A percentile compares a stretch with the other conserved stretches of the same genome.
Conservation (phyloP, 768 basidiomycete species). For the Sporobolomyces phaffii region DNA sequence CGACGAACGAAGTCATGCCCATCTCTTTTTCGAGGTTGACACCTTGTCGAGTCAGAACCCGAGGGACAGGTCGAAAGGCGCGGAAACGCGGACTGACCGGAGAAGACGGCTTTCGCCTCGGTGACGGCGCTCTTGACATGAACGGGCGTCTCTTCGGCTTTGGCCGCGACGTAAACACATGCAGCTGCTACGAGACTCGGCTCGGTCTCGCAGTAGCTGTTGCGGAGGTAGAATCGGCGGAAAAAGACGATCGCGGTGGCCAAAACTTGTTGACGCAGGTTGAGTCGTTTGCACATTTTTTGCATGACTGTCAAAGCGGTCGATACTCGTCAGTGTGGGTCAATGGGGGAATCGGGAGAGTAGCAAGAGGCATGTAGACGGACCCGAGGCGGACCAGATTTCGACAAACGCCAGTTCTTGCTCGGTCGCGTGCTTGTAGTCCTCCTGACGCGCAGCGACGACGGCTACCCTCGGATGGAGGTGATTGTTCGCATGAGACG, state of each 20-base stretch:
- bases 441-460: constrained; percentile 65
- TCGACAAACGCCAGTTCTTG: constrained; percentile 74
- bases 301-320: constrained; percentile 59
- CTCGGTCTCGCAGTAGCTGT: constrained; percentile 86
- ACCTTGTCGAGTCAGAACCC: too few species aligned
- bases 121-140: constrained; percentile 87
- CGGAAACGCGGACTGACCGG: constrained; percentile 52
- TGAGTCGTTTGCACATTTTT: constrained; percentile 75
- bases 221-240: constrained; percentile 93
- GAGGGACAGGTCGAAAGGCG: too few species aligned
- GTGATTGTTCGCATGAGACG: constrained; percentile 90
- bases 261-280: constrained; percentile 79
- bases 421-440: constrained; percentile 70
- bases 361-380: background rate
- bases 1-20: constrained; percentile 69
- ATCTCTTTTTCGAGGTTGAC: constrained; percentile 57
- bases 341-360: background rate
- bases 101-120: constrained; percentile 73
- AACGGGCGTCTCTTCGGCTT: constrained; percentile 90
- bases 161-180: constrained; percentile 92
- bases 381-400: constrained; percentile 54
- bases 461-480: constrained; percentile 74
- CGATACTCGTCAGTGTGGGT: background rate
- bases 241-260: constrained; percentile 95
- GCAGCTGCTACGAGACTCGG: constrained; percentile 86